These are phyloP conservation scores for Diaporthe sp. DNA, from an alignment of 2,329 filamentous ascomycete genomes.

Conservation along the genomic window DNA sequence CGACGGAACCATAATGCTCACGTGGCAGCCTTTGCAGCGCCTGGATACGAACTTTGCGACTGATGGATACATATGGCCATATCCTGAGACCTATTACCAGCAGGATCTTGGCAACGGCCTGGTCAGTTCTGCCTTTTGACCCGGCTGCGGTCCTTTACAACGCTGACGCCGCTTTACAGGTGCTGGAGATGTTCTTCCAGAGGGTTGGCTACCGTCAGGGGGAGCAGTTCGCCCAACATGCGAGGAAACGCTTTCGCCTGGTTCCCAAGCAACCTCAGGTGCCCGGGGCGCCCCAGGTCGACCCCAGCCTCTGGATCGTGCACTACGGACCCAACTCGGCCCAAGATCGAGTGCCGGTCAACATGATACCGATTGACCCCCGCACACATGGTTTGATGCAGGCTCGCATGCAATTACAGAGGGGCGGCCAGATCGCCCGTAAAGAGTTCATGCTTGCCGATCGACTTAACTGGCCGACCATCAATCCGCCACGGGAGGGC, in stretches of 20 bases:
- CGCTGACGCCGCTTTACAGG: slow-evolving; percentile 62
- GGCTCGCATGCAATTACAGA: slow-evolving; percentile 75
- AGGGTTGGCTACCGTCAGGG: slow-evolving; percentile 84
- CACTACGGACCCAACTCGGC: slow-evolving; percentile 87
- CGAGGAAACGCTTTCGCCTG: slow-evolving; percentile 88
- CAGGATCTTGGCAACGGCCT: slow-evolving; percentile 77
- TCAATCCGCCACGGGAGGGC: slow-evolving; percentile 75
- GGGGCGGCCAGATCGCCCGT: slow-evolving; percentile 84
- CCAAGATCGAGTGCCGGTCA: slow-evolving; percentile 79
- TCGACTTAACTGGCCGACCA: slow-evolving; percentile 88
- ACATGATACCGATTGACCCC: slow-evolving; percentile 74
- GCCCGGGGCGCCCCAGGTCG: slow-evolving; percentile 77
- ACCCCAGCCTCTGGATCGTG: slow-evolving; percentile 89
- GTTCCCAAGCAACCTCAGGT: slow-evolving; percentile 78
- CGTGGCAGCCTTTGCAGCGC: slow-evolving; percentile 87
- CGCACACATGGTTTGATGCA: slow-evolving; percentile 73
- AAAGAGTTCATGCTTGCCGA: slow-evolving; percentile 97
- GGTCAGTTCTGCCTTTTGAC: slow-evolving; percentile 56
- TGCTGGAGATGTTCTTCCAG: slow-evolving; percentile 89
- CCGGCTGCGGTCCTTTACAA: background rate
- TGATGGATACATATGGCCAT: slow-evolving; percentile 93
- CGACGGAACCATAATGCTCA: slow-evolving; percentile 86
- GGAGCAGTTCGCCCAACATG: slow-evolving; percentile 82
- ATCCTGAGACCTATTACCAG: slow-evolving; percentile 82
- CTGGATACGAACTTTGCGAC: slow-evolving; percentile 83